A percentile compares a stretch with the other conserved stretches of the same genome.
Evolutionary conservation across 306 rosid genomes (phyloP).

Genomic region (Dryas drummondii): DNA sequence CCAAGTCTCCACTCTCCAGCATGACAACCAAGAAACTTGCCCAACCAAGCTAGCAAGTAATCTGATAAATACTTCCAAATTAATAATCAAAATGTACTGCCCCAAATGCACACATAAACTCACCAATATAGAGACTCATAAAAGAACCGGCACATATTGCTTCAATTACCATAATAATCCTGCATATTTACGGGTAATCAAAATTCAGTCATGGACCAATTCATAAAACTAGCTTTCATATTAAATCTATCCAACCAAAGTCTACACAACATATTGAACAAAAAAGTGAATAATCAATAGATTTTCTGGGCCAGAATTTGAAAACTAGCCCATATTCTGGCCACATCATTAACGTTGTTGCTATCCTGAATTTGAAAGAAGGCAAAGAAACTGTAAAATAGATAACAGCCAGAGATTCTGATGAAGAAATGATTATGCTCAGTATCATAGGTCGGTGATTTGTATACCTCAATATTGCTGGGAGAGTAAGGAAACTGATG

Average conservation of each 20-base stretch:
- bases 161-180: conserved; percentile 89
- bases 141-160: conserved; percentile 83
- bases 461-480: conserved; percentile 69
- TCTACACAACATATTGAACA: background rate
- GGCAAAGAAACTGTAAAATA: background rate
- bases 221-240: background rate
- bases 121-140: conserved; percentile 80
- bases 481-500: conserved; percentile 67
- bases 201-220: conserved; percentile 9
- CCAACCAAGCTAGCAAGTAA: background rate
- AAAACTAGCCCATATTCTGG: background rate
- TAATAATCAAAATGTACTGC: background rate
- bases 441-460: background rate
- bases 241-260: background rate
- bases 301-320: background rate
- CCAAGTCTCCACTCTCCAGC: background rate
- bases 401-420: background rate
- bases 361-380: background rate
- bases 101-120: conserved; percentile 21
- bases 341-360: background rate
- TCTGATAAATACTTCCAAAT: background rate
- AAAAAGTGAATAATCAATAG: background rate
- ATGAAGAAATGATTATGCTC: background rate
- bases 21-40: conserved; percentile 1
- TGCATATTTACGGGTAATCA: conserved; percentile 45